These are phyloP conservation scores for Coleophoma cylindrospora DNA, from an alignment of 2,329 filamentous ascomycete species.

Conservation along the genomic window DNA sequence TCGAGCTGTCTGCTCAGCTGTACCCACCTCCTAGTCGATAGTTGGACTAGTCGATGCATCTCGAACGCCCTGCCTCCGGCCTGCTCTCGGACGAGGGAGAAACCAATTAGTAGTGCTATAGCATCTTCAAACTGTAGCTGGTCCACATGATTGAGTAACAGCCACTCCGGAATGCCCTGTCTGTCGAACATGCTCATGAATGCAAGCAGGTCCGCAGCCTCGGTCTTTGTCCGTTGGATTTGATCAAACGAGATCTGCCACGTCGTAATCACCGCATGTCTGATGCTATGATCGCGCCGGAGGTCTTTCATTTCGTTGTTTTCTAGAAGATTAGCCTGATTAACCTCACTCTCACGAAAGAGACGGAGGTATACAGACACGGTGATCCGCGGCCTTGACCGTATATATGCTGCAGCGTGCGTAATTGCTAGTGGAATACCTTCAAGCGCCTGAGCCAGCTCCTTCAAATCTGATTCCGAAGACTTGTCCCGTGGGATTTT, in stretches of 20 bases:
- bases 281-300: not conserved
- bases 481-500: constrained; percentile 8
- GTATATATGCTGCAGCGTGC: constrained; percentile 14
- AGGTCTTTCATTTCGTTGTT: not conserved
- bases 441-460: constrained; percentile 8
- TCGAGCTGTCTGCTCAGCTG: too few relatives aligned
- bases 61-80: too few relatives aligned
- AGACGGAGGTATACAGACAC: not conserved
- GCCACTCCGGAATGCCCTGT: not conserved
- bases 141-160: not conserved
- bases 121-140: not conserved
- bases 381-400: constrained; percentile 1
- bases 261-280: not conserved
- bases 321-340: not conserved
- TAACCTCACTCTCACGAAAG: not conserved
- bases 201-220: not conserved
- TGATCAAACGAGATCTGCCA: constrained; percentile 1
- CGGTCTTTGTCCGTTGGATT: not conserved
- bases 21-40: not conserved
- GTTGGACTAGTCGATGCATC: not conserved
- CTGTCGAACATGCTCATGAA: not conserved
- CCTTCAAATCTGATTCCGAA: not conserved
- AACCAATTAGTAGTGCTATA: not conserved
- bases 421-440: constrained; percentile 18
- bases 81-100: not conserved